phyloP scores from a whole-genome alignment of 225 moss, liverwort and hornwort species.

The Marchantia paleacea region DNA sequence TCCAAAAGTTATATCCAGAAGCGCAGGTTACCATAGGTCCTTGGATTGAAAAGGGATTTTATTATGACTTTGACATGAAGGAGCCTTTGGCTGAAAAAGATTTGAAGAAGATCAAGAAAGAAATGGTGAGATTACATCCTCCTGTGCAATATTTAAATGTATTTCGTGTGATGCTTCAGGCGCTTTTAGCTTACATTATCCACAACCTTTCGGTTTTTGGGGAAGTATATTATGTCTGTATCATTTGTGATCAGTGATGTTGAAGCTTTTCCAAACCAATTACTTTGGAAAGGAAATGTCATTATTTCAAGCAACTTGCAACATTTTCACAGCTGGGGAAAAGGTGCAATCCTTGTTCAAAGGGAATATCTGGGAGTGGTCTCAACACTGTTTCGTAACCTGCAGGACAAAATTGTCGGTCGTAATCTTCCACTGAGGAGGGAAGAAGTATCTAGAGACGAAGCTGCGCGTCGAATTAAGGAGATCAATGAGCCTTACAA shows the following conservation, averaged over 20 bases:
- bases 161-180: background rate
- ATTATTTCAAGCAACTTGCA: background rate
- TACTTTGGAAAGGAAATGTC: no score
- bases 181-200: background rate
- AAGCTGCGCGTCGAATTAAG: slow-evolving; percentile 74
- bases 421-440: slow-evolving; percentile 80
- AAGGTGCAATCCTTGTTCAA: background rate
- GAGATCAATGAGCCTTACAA: slow-evolving; percentile 98
- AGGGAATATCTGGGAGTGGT: background rate
- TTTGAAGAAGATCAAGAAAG: slow-evolving; percentile 98
- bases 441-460: slow-evolving; percentile 90
- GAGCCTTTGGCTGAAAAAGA: slow-evolving; percentile 86
- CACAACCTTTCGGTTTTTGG: background rate
- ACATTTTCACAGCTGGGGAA: background rate
- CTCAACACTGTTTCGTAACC: background rate
- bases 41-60: slow-evolving; percentile 98
- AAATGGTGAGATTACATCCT: slow-evolving; percentile 54
- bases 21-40: slow-evolving; percentile 98
- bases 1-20: slow-evolving; percentile 90
- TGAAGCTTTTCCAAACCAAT: no score
- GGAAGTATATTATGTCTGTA: background rate
- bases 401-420: slow-evolving; percentile 88
- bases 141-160: no score
- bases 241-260: background rate
- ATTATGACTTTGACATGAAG: slow-evolving; percentile 97